These are phyloP conservation scores for Flaveria ramosissima DNA, from an alignment of 129 eudicot genomes.

Conservation along the genomic window DNA sequence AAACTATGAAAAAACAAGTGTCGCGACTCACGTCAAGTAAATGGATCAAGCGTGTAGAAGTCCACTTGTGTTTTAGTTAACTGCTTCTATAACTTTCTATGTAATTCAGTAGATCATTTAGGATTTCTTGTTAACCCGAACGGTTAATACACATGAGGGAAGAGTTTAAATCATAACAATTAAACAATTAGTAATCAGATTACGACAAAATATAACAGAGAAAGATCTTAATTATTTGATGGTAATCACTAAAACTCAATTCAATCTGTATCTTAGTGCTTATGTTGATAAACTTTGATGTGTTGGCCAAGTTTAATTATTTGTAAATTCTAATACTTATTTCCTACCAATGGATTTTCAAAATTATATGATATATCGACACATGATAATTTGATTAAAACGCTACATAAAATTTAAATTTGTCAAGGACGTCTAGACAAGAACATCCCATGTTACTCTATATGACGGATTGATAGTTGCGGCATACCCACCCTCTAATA, in stretches of 20 bases:
- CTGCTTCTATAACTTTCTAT: too few species aligned
- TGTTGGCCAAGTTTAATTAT: not conserved
- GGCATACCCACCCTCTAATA: not conserved
- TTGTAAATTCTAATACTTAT: not conserved
- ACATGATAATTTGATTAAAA: not conserved
- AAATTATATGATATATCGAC: not conserved
- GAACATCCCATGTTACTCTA: conserved; percentile 17
- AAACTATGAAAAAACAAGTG: too few species aligned
- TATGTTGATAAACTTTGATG: not conserved
- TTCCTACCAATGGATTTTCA: not conserved
- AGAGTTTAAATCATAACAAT: too few species aligned
- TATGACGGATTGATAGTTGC: not conserved
- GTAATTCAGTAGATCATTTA: too few species aligned
- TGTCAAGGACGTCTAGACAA: not conserved
- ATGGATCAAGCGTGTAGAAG: too few species aligned
- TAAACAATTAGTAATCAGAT: too few species aligned
- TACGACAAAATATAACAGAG: too few species aligned
- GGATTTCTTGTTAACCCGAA: too few species aligned
- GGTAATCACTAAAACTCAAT: not conserved
- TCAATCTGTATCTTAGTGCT: not conserved
- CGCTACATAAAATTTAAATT: not conserved
- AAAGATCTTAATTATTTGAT: too few species aligned
- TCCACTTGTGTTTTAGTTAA: too few species aligned
- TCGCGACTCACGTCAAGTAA: too few species aligned
- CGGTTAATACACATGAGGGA: too few species aligned